phyloP scores from a whole-genome alignment of 192 early-diverging fungal genomes.

The Entrophospora sp. region DNA sequence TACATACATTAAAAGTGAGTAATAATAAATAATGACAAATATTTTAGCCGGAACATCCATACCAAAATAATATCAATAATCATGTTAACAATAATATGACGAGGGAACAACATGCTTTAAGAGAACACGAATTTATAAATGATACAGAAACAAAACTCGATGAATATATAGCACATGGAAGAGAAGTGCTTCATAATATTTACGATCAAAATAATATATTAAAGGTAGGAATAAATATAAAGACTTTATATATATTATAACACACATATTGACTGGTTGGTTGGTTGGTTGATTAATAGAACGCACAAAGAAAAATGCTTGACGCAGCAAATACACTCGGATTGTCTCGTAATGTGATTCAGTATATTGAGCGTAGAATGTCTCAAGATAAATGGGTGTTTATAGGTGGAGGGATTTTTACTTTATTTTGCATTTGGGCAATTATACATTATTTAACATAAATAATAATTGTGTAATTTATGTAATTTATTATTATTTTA shows the following conservation, averaged over 20 bases:
- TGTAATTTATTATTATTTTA: not conserved
- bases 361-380: slow-evolving; percentile 47
- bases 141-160: slow-evolving; percentile 41
- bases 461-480: not conserved
- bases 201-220: slow-evolving; percentile 47
- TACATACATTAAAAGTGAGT: too few species aligned
- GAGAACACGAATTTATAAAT: slow-evolving; percentile 39
- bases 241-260: not conserved
- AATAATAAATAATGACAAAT: too few species aligned
- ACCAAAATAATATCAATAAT: slow-evolving; percentile 33
- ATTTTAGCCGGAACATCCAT: slow-evolving; percentile 41
- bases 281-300: slow-evolving; percentile 25
- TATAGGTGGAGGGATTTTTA: slow-evolving; percentile 40
- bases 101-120: slow-evolving; percentile 25
- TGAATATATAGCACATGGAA: slow-evolving; percentile 45
- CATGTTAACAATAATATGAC: slow-evolving; percentile 1
- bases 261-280: not conserved
- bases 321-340: slow-evolving; percentile 52
- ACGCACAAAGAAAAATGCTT: slow-evolving; percentile 44
- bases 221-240: slow-evolving; percentile 31
- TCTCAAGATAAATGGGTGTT: slow-evolving; percentile 55
- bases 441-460: slow-evolving; percentile 45
- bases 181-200: slow-evolving; percentile 38
- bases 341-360: slow-evolving; percentile 49
- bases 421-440: slow-evolving; percentile 42